A percentile compares a stretch with the other conserved stretches of the same genome.
Evolutionary conservation across 78 protist species (phyloP).

Genomic region (Reticulomyxa filosa): DNA sequence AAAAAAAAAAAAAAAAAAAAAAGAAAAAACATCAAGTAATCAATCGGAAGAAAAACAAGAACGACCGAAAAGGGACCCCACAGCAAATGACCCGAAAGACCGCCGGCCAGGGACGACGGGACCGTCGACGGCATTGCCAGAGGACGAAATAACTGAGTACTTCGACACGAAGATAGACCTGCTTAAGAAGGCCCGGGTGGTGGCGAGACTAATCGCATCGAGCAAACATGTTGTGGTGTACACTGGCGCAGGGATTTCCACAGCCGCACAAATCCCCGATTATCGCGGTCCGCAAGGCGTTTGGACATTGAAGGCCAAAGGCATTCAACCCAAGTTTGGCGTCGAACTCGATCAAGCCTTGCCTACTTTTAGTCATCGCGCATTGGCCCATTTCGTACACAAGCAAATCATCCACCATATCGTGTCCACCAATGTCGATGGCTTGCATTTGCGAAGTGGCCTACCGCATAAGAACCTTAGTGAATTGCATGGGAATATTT

Average conservation of each 20-base stretch:
- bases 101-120: too few relatives aligned
- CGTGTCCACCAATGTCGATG: not conserved
- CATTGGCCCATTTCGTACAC: not conserved
- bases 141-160: too few relatives aligned
- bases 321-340: too few relatives aligned
- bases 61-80: too few relatives aligned
- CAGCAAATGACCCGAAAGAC: too few relatives aligned
- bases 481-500: not conserved
- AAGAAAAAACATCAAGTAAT: too few relatives aligned
- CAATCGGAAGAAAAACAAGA: too few relatives aligned
- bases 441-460: not conserved
- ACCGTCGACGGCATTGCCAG: too few relatives aligned
- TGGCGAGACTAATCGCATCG: not conserved
- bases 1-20: too few relatives aligned
- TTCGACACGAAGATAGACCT: not conserved
- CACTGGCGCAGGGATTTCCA: constrained; percentile 51
- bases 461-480: not conserved
- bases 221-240: not conserved
- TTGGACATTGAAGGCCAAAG: constrained; percentile 25
- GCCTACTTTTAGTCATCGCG: not conserved
- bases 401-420: not conserved
- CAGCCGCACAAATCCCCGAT: constrained; percentile 35
- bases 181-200: not conserved
- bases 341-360: too few relatives aligned
- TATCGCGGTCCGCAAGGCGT: constrained; percentile 37